Percentiles rank a stretch among this genome's conserved stretches.
Evolutionary conservation across 2,329 filamentous ascomycete genomes (phyloP).

Genomic region (Malbranchea cinnamomea): DNA sequence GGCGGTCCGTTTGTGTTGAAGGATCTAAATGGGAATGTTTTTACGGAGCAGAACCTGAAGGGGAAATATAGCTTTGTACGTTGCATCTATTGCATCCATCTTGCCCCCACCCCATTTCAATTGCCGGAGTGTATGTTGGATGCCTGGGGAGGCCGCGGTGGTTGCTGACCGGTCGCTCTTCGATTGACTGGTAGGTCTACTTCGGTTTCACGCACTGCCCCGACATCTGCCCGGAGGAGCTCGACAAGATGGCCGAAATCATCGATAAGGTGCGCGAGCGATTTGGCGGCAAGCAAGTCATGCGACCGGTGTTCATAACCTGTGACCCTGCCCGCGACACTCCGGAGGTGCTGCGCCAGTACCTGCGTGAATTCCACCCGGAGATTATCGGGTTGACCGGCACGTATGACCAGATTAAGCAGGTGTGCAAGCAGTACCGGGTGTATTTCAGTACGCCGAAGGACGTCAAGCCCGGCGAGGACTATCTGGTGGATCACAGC

Average conservation of each 20-base stretch:
- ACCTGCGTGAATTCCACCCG: constrained; percentile 81
- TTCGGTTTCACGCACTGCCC: constrained; percentile 98
- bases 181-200: constrained; percentile 51
- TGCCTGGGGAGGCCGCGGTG: background rate
- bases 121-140: background rate
- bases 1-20: constrained; percentile 71
- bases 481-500: constrained; percentile 95
- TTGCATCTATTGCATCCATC: constrained; percentile 5
- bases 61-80: constrained; percentile 55
- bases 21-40: constrained; percentile 65
- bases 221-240: constrained; percentile 95
- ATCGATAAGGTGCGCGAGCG: constrained; percentile 49
- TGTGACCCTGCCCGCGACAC: constrained; percentile 90
- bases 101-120: too few relatives aligned
- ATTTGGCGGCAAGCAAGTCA: constrained; percentile 25
- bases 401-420: constrained; percentile 84
- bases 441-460: constrained; percentile 94
- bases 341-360: constrained; percentile 67
- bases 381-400: constrained; percentile 79
- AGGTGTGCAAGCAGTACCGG: constrained; percentile 85
- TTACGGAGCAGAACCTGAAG: constrained; percentile 67
- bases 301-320: constrained; percentile 73
- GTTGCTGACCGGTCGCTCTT: background rate
- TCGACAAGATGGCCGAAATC: constrained; percentile 98
- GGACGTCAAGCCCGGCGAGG: constrained; percentile 79